phyloP scores from a whole-genome alignment of 768 basidiomycete species.

The Coprinopsis sp. region DNA sequence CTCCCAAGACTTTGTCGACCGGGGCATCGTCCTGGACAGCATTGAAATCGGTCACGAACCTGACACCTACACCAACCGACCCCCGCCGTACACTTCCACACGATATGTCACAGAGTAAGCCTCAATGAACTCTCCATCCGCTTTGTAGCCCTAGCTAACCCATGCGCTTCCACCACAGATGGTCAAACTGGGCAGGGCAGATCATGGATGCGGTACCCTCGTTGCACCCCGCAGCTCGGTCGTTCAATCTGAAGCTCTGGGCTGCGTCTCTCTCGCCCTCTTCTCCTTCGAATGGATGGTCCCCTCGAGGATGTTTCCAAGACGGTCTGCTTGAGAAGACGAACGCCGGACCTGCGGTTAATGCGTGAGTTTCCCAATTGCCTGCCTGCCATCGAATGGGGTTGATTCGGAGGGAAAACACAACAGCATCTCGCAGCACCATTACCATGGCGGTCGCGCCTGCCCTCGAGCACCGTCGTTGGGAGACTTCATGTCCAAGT shows the following conservation, averaged over 20 bases:
- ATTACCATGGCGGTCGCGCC: constrained; percentile 53
- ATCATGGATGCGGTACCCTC: constrained; percentile 37
- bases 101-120: constrained; percentile 48
- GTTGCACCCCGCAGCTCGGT: constrained; percentile 11
- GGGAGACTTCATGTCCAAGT: constrained; percentile 60
- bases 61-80: constrained; percentile 44
- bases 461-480: constrained; percentile 49
- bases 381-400: too few relatives aligned
- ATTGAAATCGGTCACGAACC: constrained; percentile 61
- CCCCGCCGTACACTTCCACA: constrained; percentile 31
- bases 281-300: constrained; percentile 21
- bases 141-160: not conserved
- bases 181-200: constrained; percentile 46
- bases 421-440: constrained; percentile 54
- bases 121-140: too few relatives aligned
- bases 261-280: constrained; percentile 47
- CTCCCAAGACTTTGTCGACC: constrained; percentile 29
- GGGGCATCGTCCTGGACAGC: constrained; percentile 44
- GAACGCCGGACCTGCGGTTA: constrained; percentile 20
- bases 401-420: too few relatives aligned
- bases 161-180: constrained; percentile 28
- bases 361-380: constrained; percentile 35
- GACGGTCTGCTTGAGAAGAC: not conserved
- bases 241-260: constrained; percentile 39
- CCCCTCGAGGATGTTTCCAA: not conserved